phyloP scores from a whole-genome alignment of 805 yeast species.

The Yamadazyma olivae region DNA sequence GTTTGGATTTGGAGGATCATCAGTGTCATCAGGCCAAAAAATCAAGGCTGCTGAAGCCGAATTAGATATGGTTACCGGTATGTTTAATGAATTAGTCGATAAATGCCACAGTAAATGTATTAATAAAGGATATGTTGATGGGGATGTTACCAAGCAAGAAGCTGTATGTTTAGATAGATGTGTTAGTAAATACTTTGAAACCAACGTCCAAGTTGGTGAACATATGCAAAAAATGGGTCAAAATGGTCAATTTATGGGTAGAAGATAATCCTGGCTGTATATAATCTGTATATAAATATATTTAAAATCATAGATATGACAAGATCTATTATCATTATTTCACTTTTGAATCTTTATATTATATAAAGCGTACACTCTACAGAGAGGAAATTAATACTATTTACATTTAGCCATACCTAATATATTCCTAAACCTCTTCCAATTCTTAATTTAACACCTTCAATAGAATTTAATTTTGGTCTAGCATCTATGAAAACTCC shows the following conservation, averaged over 20 bases:
- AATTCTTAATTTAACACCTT: slow-evolving; percentile 74
- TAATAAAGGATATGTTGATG: slow-evolving; percentile 59
- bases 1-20: slow-evolving; percentile 79
- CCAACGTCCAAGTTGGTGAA: slow-evolving; percentile 93
- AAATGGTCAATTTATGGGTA: slow-evolving; percentile 44
- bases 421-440: slow-evolving; percentile 40
- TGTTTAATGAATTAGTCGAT: slow-evolving; percentile 91
- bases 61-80: slow-evolving; percentile 94
- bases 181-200: slow-evolving; percentile 91
- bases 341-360: no score
- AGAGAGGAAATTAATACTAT: no score
- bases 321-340: no score
- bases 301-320: no score
- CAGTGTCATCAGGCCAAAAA: slow-evolving; percentile 70
- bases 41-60: slow-evolving; percentile 94
- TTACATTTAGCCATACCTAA: no score
- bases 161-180: slow-evolving; percentile 91
- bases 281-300: not conserved
- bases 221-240: slow-evolving; percentile 48
- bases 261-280: slow-evolving; percentile 8
- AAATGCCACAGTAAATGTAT: slow-evolving; percentile 90
- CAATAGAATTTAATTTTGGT: slow-evolving; percentile 80
- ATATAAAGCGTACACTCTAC: no score
- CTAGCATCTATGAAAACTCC: slow-evolving; percentile 84
- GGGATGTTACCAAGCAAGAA: slow-evolving; percentile 76